Percentiles rank a stretch among this genome's conserved stretches.
These are phyloP conservation scores for Rutstroemia sp. DNA, from an alignment of 2,329 filamentous ascomycete species.

Conservation along the genomic window DNA sequence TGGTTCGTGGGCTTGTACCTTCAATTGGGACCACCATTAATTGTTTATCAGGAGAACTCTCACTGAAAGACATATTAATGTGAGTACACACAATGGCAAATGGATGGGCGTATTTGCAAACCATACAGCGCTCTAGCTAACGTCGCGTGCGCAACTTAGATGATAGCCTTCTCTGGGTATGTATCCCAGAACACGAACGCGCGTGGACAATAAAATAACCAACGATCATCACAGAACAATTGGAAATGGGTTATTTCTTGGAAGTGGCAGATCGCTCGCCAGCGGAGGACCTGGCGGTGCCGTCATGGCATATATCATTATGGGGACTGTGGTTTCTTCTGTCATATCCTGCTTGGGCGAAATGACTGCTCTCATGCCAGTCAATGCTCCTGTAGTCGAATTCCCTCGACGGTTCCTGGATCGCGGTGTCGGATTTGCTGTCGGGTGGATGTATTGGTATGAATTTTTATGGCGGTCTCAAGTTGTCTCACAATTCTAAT, in stretches of 20 bases:
- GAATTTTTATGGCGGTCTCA: not conserved
- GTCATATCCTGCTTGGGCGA: constrained; percentile 37
- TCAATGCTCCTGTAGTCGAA: constrained; percentile 34
- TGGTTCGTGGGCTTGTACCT: constrained; percentile 18
- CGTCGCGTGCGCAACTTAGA: constrained; percentile 22
- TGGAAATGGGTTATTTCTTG: constrained; percentile 37
- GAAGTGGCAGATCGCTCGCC: constrained; percentile 34
- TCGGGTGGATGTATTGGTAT: constrained; percentile 35
- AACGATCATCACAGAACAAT: constrained; percentile 29
- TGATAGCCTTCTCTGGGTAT: constrained; percentile 39
- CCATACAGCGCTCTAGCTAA: constrained; percentile 4
- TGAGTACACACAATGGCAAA: constrained; percentile 12
- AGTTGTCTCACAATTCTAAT: not conserved
- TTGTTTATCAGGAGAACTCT: constrained; percentile 31
- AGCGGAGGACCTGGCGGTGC: constrained; percentile 35
- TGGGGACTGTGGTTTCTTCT: constrained; percentile 36
- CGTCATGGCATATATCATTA: constrained; percentile 34
- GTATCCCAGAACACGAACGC: constrained; percentile 10
- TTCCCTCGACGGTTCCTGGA: constrained; percentile 33
- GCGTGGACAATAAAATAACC: constrained; percentile 3
- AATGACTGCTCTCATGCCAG: constrained; percentile 35
- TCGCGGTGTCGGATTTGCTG: constrained; percentile 32
- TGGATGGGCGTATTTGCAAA: not conserved
- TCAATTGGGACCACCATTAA: constrained; percentile 6
- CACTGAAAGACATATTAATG: constrained; percentile 36